phyloP scores from a whole-genome alignment of 2,329 filamentous ascomycete species.

The Colletotrichum sp. region DNA sequence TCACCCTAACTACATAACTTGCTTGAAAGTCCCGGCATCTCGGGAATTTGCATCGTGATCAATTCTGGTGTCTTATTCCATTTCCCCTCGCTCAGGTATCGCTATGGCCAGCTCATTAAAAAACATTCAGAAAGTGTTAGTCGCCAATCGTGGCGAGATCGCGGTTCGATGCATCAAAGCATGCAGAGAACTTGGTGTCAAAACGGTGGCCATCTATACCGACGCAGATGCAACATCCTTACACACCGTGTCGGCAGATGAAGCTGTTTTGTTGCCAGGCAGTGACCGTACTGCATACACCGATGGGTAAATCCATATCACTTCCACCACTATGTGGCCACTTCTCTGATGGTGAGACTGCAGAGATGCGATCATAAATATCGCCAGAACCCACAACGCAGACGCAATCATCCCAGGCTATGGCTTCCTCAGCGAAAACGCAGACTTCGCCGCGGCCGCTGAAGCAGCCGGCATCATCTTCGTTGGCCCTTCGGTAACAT shows the following conservation, averaged over 20 bases:
- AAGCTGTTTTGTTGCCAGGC: background rate
- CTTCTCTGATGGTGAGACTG: background rate
- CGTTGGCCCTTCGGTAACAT: conserved; percentile 58
- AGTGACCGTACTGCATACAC: background rate
- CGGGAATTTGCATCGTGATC: background rate
- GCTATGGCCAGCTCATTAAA: background rate
- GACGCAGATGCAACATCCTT: background rate
- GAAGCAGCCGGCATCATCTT: conserved; percentile 59
- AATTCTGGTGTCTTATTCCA: background rate
- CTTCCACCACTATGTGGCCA: background rate
- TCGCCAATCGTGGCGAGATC: conserved; percentile 67
- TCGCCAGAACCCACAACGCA: conserved; percentile 26
- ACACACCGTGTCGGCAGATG: background rate
- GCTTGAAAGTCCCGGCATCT: background rate
- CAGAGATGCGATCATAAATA: background rate
- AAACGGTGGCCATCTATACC: conserved; percentile 59
- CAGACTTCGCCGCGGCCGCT: conserved; percentile 60
- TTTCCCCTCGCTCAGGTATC: background rate
- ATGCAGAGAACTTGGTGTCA: conserved; percentile 51
- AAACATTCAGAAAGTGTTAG: conserved; percentile 40
- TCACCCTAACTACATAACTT: background rate
- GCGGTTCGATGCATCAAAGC: conserved; percentile 53
- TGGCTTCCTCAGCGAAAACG: conserved; percentile 68
- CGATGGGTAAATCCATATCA: background rate
- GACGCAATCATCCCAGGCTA: conserved; percentile 69